A percentile compares a stretch with the other conserved stretches of the same genome.
Conservation (phyloP, 768 basidiomycete genomes). For the Rhizopogon vinicolor region DNA sequence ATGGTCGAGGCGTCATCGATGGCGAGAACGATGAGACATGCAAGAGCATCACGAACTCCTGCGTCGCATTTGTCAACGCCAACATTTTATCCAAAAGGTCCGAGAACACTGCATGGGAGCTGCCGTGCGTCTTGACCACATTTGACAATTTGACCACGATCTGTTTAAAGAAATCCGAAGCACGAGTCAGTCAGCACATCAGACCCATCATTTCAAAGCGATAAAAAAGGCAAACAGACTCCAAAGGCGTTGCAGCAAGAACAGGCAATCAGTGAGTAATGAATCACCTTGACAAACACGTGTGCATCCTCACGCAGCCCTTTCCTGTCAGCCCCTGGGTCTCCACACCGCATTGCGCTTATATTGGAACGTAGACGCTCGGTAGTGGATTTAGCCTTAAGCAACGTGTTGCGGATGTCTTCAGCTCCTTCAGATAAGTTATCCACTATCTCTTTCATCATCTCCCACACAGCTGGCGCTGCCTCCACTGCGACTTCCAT, state of each 20-base stretch:
- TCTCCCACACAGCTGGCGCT: slow-evolving; percentile 78
- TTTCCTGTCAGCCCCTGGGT: slow-evolving; percentile 50
- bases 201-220: neutral
- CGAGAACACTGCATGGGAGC: slow-evolving; percentile 50
- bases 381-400: slow-evolving; percentile 62
- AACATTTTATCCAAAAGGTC: slow-evolving; percentile 67
- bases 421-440: slow-evolving; percentile 47
- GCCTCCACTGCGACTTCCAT: slow-evolving; percentile 75
- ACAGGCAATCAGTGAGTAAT: neutral
- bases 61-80: slow-evolving; percentile 75
- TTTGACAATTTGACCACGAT: slow-evolving; percentile 74
- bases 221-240: neutral
- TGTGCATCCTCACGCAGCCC: slow-evolving; percentile 74
- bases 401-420: slow-evolving; percentile 51
- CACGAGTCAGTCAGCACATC: slow-evolving; percentile 1
- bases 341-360: slow-evolving; percentile 51
- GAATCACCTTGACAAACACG: slow-evolving; percentile 71
- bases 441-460: slow-evolving; percentile 71
- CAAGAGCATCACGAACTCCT: slow-evolving; percentile 83
- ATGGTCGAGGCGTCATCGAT: slow-evolving; percentile 46
- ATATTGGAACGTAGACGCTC: slow-evolving; percentile 57
- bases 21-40: slow-evolving; percentile 82
- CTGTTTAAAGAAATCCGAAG: slow-evolving; percentile 28
- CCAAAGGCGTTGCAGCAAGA: neutral
- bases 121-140: slow-evolving; percentile 61